Conservation (phyloP, 1,284 basidiomycete genomes). For the Rugosomyces carneus region DNA sequence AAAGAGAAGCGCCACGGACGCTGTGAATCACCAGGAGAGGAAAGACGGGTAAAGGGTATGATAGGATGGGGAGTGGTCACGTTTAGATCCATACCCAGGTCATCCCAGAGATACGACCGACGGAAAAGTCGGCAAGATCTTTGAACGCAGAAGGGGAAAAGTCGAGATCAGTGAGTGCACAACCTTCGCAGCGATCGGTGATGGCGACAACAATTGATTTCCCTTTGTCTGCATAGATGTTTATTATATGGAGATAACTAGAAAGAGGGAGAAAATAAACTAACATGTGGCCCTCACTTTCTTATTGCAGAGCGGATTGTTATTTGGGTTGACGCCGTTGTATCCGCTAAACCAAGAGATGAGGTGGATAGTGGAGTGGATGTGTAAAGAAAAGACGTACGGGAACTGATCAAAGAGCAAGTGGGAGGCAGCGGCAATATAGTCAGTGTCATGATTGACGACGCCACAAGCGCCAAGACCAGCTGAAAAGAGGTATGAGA, state of each 20-base stretch:
- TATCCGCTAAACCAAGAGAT: conserved; percentile 35
- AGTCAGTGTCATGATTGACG: conserved; percentile 45
- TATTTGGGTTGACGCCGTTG: conserved; percentile 49
- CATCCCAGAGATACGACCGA: conserved; percentile 49
- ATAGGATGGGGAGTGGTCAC: conserved; percentile 3
- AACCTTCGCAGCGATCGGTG: conserved; percentile 59
- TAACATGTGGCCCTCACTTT: conserved; percentile 41
- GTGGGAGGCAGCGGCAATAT: conserved; percentile 58
- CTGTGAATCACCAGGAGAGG: conserved; percentile 12
- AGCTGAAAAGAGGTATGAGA: conserved; percentile 17
- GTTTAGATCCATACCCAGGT: conserved; percentile 42
- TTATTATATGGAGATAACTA: background rate
- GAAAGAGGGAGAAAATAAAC: conserved; percentile 18
- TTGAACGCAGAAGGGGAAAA: conserved; percentile 53
- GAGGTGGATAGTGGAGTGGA: background rate
- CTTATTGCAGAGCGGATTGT: conserved; percentile 55
- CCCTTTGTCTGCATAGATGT: conserved; percentile 39
- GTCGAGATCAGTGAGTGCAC: conserved; percentile 46
- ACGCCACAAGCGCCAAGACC: conserved; percentile 71
- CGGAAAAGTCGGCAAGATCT: conserved; percentile 24
- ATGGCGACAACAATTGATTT: conserved; percentile 43
- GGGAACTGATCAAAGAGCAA: conserved; percentile 55
- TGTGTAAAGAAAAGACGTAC: conserved; percentile 36
- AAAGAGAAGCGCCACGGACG: conserved; percentile 21
- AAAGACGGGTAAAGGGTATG: conserved; percentile 16